A percentile compares a stretch with the other conserved stretches of the same genome.
phyloP scores from a whole-genome alignment of 306 rosid genomes.

The Castanea mollissima region DNA sequence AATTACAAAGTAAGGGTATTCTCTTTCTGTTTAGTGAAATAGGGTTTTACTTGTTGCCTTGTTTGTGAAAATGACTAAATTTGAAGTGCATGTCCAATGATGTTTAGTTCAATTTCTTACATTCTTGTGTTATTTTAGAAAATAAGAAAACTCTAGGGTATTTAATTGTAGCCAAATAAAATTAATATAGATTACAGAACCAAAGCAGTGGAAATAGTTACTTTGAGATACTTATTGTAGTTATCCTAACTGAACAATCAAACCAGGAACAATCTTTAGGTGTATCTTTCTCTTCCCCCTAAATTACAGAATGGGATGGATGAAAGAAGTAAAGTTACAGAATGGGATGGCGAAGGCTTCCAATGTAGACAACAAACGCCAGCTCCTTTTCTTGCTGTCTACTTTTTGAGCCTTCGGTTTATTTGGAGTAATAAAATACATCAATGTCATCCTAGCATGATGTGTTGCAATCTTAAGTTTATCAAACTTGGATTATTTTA shows the following conservation, averaged over 20 bases:
- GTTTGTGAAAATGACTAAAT: not conserved
- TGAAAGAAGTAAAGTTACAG: not conserved
- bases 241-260: not conserved
- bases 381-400: not conserved
- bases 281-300: not conserved
- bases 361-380: not conserved
- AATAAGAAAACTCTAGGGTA: not conserved
- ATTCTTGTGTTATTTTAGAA: slow-evolving; percentile 15
- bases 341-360: not conserved
- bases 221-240: not conserved
- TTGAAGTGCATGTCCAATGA: slow-evolving; percentile 2
- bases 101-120: slow-evolving; percentile 16
- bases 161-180: not conserved
- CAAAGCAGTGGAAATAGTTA: not conserved
- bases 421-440: not conserved
- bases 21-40: not conserved
- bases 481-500: no score
- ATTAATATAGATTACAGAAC: not conserved
- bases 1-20: slow-evolving; percentile 69
- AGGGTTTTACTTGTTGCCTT: not conserved
- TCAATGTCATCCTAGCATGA: not conserved
- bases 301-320: not conserved
- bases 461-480: not conserved
- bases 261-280: no score
- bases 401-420: not conserved